Percentiles rank a stretch among this genome's conserved stretches.
Evolutionary conservation across 2,329 filamentous ascomycete genomes (phyloP).

Genomic region (Cytospora leucostoma): DNA sequence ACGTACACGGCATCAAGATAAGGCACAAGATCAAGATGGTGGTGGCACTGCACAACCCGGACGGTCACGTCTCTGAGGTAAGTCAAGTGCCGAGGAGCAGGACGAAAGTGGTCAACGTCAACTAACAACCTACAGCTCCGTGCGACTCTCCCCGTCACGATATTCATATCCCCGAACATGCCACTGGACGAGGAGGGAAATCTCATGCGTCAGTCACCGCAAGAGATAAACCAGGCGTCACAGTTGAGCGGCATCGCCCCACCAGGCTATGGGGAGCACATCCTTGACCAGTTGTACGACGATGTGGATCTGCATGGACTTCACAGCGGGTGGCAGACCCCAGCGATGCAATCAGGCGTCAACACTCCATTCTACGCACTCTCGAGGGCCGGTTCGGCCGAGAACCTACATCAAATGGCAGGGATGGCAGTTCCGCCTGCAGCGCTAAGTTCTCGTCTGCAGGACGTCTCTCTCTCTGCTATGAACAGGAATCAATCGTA

Average conservation of each 20-base stretch:
- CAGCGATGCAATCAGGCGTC: slow-evolving; percentile 68
- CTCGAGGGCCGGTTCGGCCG: slow-evolving; percentile 74
- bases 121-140: slow-evolving; percentile 60
- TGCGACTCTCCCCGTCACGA: slow-evolving; percentile 84
- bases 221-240: slow-evolving; percentile 50
- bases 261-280: slow-evolving; percentile 89
- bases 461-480: slow-evolving; percentile 63
- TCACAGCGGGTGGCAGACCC: slow-evolving; percentile 57
- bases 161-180: slow-evolving; percentile 95
- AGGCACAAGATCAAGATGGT: slow-evolving; percentile 91
- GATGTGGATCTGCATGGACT: slow-evolving; percentile 81
- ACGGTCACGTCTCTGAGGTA: slow-evolving; percentile 90
- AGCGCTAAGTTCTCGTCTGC: slow-evolving; percentile 65
- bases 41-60: slow-evolving; percentile 89
- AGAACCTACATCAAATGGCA: slow-evolving; percentile 70
- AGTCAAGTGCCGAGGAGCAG: slow-evolving; percentile 31
- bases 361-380: slow-evolving; percentile 77
- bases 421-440: slow-evolving; percentile 51
- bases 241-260: slow-evolving; percentile 71
- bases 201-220: slow-evolving; percentile 64
- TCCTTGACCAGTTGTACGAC: slow-evolving; percentile 87
- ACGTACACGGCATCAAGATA: slow-evolving; percentile 86
- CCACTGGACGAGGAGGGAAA: slow-evolving; percentile 86
- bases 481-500: slow-evolving; percentile 50
- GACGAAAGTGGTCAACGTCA: slow-evolving; percentile 27